These are phyloP conservation scores for Trichoderma koningiopsis DNA, from an alignment of 2,329 filamentous ascomycete genomes.

Conservation along the genomic window DNA sequence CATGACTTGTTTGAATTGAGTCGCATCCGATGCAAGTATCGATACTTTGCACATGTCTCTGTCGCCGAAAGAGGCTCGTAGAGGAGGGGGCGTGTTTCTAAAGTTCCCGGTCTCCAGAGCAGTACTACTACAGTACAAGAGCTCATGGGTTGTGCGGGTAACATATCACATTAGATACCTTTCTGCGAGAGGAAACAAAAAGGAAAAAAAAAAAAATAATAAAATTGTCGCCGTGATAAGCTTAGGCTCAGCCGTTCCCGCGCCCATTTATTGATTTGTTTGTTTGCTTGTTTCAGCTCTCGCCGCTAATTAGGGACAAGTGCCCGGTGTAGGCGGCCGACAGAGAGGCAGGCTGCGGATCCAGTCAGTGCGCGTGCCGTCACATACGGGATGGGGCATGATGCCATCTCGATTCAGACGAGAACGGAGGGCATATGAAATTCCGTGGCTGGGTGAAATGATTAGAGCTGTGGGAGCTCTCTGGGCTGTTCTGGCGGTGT, in stretches of 20 bases:
- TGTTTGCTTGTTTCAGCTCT: background rate
- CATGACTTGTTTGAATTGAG: background rate
- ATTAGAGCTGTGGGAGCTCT: background rate
- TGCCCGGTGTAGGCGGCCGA: background rate
- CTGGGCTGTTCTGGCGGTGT: background rate
- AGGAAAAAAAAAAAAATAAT: background rate
- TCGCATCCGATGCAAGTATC: background rate
- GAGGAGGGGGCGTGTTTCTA: background rate
- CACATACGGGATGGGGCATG: background rate
- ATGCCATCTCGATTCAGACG: background rate
- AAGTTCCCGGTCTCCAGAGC: background rate
- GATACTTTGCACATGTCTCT: background rate
- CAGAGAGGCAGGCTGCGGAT: background rate
- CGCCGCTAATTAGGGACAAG: background rate
- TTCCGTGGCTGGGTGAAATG: background rate
- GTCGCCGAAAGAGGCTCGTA: background rate
- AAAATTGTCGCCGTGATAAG: background rate
- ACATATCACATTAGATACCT: background rate
- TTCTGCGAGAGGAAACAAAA: background rate
- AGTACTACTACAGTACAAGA: background rate
- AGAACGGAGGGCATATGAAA: background rate
- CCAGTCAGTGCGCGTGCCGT: background rate
- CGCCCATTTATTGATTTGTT: background rate
- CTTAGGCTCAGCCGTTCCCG: background rate
- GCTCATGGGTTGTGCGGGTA: background rate